Conservation (phyloP, 495 filamentous ascomycete genomes). For the Platismatia glauca region DNA sequence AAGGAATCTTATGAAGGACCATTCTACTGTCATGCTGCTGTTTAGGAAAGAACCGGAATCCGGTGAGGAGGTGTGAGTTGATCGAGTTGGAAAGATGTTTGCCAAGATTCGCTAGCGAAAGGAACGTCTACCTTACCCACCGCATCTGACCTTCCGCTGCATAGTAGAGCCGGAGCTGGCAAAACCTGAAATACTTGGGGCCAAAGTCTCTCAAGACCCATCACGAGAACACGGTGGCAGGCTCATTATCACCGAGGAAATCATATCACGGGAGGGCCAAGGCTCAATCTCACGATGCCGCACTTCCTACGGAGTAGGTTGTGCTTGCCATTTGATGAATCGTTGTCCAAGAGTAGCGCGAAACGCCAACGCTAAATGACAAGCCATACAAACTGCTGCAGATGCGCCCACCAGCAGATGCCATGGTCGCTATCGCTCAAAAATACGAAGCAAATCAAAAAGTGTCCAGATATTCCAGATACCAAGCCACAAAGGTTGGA, state of each 20-base stretch:
- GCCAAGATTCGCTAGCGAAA: not conserved
- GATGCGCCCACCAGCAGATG: not conserved
- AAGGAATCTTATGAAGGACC: not conserved
- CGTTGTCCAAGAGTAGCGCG: not conserved
- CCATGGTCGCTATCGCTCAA: not conserved
- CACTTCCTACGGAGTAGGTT: not conserved
- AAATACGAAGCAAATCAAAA: constrained; percentile 2
- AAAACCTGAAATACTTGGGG: not conserved
- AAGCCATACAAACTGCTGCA: not conserved
- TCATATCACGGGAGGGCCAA: not conserved
- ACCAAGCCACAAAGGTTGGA: constrained; percentile 2
- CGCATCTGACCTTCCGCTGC: not conserved
- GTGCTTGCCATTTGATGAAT: constrained; percentile 6
- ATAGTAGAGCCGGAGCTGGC: not conserved
- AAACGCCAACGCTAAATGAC: not conserved
- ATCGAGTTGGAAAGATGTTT: not conserved
- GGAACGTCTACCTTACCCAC: not conserved
- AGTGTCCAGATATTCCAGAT: constrained; percentile 14
- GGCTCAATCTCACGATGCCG: not conserved
- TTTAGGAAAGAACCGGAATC: not conserved
- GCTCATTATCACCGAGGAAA: not conserved
- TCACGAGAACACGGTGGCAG: not conserved
- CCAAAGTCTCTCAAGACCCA: not conserved
- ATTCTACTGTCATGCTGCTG: not conserved
- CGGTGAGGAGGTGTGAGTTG: not conserved